A percentile compares a stretch with the other conserved stretches of the same genome.
Evolutionary conservation across 139 green algal genomes (phyloP).

Genomic region (Dunaliella primolecta): DNA sequence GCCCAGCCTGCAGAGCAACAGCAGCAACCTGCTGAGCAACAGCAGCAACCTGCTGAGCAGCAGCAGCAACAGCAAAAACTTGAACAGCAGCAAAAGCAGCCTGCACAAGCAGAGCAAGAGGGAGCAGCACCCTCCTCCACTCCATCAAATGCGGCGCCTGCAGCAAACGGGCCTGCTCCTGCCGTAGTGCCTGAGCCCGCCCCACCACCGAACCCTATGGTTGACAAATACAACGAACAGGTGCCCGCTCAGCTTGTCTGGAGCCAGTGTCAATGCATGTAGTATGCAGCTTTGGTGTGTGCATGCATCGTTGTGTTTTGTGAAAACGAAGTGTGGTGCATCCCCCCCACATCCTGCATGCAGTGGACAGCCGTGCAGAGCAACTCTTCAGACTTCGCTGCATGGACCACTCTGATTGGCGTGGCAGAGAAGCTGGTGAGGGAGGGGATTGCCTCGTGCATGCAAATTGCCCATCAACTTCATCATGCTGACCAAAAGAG

Average conservation of each 20-base stretch:
- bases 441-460: too few relatives aligned
- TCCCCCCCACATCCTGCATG: too few relatives aligned
- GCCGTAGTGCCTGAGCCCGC: not conserved
- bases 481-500: too few relatives aligned
- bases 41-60: not conserved
- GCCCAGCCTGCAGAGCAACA: not conserved
- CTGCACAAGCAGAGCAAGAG: not conserved
- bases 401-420: constrained; percentile 64
- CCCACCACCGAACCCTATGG: constrained; percentile 20
- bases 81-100: not conserved
- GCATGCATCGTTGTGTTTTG: constrained; percentile 29
- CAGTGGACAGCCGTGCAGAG: constrained; percentile 44
- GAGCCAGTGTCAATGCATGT: not conserved
- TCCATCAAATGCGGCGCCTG: not conserved
- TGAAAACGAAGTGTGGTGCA: too few relatives aligned
- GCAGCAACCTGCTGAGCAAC: not conserved
- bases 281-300: not conserved
- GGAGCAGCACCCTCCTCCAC: too few relatives aligned
- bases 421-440: constrained; percentile 51
- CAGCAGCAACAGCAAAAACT: not conserved
- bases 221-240: constrained; percentile 19
- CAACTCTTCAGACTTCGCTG: constrained; percentile 65
- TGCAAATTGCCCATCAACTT: too few relatives aligned
- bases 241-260: too few relatives aligned
- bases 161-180: not conserved